These are phyloP conservation scores for Claviceps sp. DNA, from an alignment of 2,329 filamentous ascomycete genomes.

Conservation along the genomic window DNA sequence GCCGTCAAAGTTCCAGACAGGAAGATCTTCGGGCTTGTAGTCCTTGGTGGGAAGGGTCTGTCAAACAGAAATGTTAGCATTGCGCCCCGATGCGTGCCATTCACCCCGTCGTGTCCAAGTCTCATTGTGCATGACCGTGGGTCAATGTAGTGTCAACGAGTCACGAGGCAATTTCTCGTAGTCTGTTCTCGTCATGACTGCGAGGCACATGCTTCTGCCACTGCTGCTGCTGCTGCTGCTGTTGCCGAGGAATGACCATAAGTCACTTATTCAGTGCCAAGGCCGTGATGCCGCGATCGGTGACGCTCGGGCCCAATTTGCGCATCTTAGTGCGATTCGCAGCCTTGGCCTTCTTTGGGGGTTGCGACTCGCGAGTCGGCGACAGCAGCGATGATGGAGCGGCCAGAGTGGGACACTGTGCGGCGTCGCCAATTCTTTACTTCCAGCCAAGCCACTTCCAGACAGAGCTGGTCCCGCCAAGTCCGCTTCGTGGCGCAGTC, in stretches of 20 bases:
- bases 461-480: not conserved
- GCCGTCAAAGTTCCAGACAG: constrained; percentile 49
- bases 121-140: not conserved
- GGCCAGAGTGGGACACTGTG: not conserved
- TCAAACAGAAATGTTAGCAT: not conserved
- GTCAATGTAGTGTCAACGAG: not conserved
- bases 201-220: not conserved
- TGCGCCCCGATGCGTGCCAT: not conserved
- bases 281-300: not conserved
- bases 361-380: not conserved
- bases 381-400: not conserved
- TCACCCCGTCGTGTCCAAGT: too few species aligned
- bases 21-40: constrained; percentile 38
- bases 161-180: not conserved
- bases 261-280: not conserved
- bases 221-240: not conserved
- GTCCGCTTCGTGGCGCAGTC: not conserved
- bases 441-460: not conserved
- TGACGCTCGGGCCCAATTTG: not conserved
- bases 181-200: not conserved
- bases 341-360: not conserved
- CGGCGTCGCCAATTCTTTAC: not conserved
- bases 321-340: not conserved
- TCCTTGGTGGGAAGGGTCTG: constrained; percentile 38
- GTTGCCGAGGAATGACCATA: not conserved